Percentiles rank a stretch among this genome's conserved stretches.
Evolutionary conservation across 176 grass and related monocot species (phyloP).

Genomic region (Elymus sibiricus): DNA sequence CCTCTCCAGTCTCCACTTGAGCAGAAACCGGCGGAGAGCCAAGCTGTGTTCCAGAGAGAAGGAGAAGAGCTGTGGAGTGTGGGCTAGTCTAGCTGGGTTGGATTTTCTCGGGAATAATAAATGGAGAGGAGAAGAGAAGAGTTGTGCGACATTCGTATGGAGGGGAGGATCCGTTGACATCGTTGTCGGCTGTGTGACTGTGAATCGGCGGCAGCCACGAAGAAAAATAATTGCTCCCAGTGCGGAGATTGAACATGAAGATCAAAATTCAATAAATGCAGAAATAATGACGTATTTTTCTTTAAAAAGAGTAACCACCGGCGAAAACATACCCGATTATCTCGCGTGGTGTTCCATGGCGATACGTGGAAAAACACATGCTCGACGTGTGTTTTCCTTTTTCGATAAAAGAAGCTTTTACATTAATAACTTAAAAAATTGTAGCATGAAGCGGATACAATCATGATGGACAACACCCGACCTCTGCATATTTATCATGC

Average conservation of each 20-base stretch:
- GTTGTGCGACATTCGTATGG: not conserved
- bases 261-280: too few relatives aligned
- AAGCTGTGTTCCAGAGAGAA: not conserved
- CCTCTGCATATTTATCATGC: too few relatives aligned
- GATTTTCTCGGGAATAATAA: not conserved
- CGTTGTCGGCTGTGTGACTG: constrained; percentile 7
- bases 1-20: not conserved
- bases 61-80: not conserved
- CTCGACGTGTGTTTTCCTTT: too few relatives aligned
- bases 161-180: constrained; percentile 22
- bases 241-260: not conserved
- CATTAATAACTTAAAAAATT: too few relatives aligned
- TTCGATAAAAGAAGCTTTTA: too few relatives aligned
- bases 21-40: not conserved
- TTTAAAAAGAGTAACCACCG: too few relatives aligned
- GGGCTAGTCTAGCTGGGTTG: not conserved
- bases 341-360: too few relatives aligned
- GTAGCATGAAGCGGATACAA: too few relatives aligned
- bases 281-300: too few relatives aligned
- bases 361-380: too few relatives aligned
- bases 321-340: too few relatives aligned
- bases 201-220: constrained; percentile 7
- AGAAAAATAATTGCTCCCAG: not conserved
- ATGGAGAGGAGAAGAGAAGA: not conserved
- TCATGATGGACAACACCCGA: too few relatives aligned